These are phyloP conservation scores for Aspergillus sergii DNA, from an alignment of 2,329 filamentous ascomycete species.

Conservation along the genomic window DNA sequence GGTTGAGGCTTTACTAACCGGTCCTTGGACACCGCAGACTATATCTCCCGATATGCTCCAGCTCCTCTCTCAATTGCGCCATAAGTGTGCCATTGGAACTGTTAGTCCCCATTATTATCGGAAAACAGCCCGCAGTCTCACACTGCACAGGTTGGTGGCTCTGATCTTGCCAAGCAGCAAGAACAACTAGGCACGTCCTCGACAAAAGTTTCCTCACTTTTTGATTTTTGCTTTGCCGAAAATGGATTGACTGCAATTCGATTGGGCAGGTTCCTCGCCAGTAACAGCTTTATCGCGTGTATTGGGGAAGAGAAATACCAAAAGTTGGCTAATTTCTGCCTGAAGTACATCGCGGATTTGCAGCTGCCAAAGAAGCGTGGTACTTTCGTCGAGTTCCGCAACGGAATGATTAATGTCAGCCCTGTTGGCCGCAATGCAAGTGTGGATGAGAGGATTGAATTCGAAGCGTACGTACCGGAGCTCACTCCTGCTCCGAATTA, in stretches of 20 bases:
- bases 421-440: constrained; percentile 79
- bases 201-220: constrained; percentile 76
- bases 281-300: constrained; percentile 87
- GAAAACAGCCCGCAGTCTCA: constrained; percentile 18
- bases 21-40: constrained; percentile 46
- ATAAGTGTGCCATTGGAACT: constrained; percentile 48
- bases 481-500: not conserved
- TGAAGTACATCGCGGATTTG: constrained; percentile 62
- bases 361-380: constrained; percentile 66
- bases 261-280: constrained; percentile 72
- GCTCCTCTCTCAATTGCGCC: constrained; percentile 75
- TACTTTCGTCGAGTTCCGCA: constrained; percentile 68
- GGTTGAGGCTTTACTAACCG: constrained; percentile 3
- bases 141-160: constrained; percentile 69
- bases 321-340: constrained; percentile 59
- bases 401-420: constrained; percentile 67
- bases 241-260: constrained; percentile 94
- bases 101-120: constrained; percentile 22
- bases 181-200: constrained; percentile 80
- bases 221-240: constrained; percentile 97
- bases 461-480: constrained; percentile 57
- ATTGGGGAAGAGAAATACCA: constrained; percentile 80
- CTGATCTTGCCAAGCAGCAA: constrained; percentile 90
- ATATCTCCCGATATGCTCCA: constrained; percentile 81
- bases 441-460: constrained; percentile 77